phyloP scores from a whole-genome alignment of 78 protist species.

The Abeoforma whisleri region DNA sequence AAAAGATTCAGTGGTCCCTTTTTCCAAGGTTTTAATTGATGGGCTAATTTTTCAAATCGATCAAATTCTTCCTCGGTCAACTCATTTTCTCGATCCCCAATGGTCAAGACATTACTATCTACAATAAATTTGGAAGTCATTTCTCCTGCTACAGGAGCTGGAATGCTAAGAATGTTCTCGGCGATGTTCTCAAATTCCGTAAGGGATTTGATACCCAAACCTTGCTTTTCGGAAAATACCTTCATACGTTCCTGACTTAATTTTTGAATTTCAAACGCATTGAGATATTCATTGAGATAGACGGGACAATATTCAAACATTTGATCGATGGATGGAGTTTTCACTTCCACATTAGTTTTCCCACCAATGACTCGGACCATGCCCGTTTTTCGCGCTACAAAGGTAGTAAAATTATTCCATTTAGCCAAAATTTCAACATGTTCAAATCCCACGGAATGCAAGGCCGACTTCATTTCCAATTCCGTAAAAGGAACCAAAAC shows the following conservation, averaged over 20 bases:
- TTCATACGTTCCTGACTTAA: neutral
- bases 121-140: neutral
- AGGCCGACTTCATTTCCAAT: neutral
- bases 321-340: neutral
- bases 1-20: neutral
- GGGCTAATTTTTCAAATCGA: neutral
- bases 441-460: neutral
- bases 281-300: neutral
- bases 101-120: neutral
- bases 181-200: neutral
- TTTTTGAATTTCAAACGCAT: neutral
- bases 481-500: neutral
- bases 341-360: neutral
- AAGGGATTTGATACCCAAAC: neutral
- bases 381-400: neutral
- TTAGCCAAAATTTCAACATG: neutral
- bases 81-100: neutral
- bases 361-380: neutral
- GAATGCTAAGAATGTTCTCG: neutral
- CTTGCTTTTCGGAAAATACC: neutral
- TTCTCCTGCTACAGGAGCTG: neutral
- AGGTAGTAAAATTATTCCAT: neutral
- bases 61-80: neutral
- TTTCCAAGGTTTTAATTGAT: neutral
- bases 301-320: neutral